phyloP scores from a whole-genome alignment of 768 basidiomycete species.

The Lentinula sp. region DNA sequence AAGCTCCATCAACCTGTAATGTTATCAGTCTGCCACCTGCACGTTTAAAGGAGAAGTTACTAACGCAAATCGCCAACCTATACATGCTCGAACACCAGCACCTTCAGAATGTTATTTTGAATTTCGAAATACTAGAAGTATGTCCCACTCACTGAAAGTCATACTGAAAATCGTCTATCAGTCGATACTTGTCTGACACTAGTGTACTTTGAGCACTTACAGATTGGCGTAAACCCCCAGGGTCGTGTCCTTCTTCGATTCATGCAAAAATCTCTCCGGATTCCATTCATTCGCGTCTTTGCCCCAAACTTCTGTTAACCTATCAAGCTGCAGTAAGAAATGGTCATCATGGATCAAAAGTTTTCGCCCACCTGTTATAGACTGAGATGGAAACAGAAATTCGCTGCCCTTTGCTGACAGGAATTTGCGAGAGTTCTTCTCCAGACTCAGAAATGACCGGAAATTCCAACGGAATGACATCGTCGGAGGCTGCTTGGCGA shows the following conservation, averaged over 20 bases:
- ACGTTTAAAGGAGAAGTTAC: neutral
- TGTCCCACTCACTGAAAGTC: conserved; percentile 3
- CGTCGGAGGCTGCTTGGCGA: conserved; percentile 26
- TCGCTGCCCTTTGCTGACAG: conserved; percentile 44
- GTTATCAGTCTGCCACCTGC: neutral
- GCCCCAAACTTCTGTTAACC: conserved; percentile 20
- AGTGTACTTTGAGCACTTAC: conserved; percentile 11
- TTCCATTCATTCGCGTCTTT: conserved; percentile 25
- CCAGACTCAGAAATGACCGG: conserved; percentile 43
- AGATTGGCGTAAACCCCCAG: conserved; percentile 18
- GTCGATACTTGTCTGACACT: neutral
- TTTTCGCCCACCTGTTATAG: conserved; percentile 43
- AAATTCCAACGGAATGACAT: conserved; percentile 50
- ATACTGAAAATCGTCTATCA: neutral
- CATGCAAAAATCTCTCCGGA: conserved; percentile 25
- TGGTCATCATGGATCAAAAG: neutral
- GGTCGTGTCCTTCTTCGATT: conserved; percentile 9
- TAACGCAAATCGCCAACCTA: conserved; percentile 7
- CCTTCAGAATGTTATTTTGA: neutral
- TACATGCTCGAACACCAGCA: conserved; percentile 3
- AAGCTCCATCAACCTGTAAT: conserved; percentile 24
- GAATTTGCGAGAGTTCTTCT: conserved; percentile 36
- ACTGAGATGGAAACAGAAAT: conserved; percentile 44
- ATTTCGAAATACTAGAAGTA: neutral
- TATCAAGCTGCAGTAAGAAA: neutral